phyloP scores from a whole-genome alignment of 768 basidiomycete species.

The Crepidotus variabilis region DNA sequence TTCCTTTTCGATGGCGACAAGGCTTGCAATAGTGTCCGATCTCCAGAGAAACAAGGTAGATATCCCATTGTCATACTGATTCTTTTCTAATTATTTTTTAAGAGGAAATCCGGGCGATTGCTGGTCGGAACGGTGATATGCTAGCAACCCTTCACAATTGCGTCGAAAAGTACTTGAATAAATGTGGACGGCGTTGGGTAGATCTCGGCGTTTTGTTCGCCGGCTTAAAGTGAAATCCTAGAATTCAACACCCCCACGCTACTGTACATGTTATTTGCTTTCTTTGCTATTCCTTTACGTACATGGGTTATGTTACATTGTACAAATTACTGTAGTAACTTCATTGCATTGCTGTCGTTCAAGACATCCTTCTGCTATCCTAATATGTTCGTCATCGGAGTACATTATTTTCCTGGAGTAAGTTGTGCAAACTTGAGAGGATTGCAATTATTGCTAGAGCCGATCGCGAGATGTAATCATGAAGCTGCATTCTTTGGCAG shows the following conservation, averaged over 20 bases:
- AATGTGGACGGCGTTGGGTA: constrained; percentile 89
- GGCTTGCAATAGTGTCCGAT: constrained; percentile 48
- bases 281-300: background rate
- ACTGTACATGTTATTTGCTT: background rate
- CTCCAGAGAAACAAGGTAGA: constrained; percentile 39
- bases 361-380: no score
- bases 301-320: background rate
- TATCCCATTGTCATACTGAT: background rate
- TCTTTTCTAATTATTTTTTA: constrained; percentile 1
- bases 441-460: no score
- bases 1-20: constrained; percentile 75
- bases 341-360: no score
- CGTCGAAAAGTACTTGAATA: constrained; percentile 78
- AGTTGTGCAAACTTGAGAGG: no score
- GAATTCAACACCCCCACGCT: background rate
- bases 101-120: constrained; percentile 58
- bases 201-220: constrained; percentile 78
- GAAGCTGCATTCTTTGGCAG: no score
- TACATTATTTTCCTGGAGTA: no score
- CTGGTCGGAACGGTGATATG: constrained; percentile 43
- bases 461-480: no score
- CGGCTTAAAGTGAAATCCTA: constrained; percentile 61
- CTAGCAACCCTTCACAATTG: constrained; percentile 51
- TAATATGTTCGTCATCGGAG: no score
- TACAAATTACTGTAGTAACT: no score